These are phyloP conservation scores for Diplosphaera chodatii DNA, from an alignment of 139 green algal genomes.

Conservation along the genomic window DNA sequence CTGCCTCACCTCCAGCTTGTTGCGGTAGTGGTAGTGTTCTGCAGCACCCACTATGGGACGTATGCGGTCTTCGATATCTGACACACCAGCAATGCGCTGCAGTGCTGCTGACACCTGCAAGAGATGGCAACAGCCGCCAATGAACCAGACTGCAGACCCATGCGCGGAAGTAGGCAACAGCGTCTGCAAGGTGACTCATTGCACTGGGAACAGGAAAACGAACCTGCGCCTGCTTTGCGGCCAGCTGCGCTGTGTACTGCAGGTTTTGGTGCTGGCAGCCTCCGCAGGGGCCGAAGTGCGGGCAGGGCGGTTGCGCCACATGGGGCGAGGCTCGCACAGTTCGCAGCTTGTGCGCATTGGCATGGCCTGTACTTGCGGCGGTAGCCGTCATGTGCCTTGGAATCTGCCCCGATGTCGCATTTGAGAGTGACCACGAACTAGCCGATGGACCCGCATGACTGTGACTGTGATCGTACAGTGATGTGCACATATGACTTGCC, in stretches of 20 bases:
- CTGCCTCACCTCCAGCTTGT: conserved; percentile 64
- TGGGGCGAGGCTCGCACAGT: conserved; percentile 32
- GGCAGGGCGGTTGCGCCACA: conserved; percentile 44
- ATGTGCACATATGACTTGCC: background rate
- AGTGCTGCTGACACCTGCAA: conserved; percentile 54
- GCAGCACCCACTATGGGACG: conserved; percentile 33
- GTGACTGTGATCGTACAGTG: background rate
- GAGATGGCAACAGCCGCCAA: too few relatives aligned
- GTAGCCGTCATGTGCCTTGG: background rate
- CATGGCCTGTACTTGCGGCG: conserved; percentile 18
- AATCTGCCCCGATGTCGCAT: too few relatives aligned
- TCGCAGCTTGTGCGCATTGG: conserved; percentile 46
- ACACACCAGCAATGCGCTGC: conserved; percentile 47
- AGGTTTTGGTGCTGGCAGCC: conserved; percentile 80
- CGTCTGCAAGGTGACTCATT: too few relatives aligned
- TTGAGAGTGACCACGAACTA: too few relatives aligned
- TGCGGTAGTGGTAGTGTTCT: conserved; percentile 58
- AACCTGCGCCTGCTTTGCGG: conserved; percentile 56
- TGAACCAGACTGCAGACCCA: too few relatives aligned
- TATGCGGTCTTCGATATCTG: conserved; percentile 21
- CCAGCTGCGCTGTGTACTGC: conserved; percentile 64
- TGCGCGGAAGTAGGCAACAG: too few relatives aligned
- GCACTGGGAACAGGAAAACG: too few relatives aligned
- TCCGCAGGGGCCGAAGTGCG: conserved; percentile 63
- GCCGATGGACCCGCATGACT: background rate